Base-by-base conservation (phyloP, 257 asterid genomes). In the Nicotiana knightiana region DNA sequence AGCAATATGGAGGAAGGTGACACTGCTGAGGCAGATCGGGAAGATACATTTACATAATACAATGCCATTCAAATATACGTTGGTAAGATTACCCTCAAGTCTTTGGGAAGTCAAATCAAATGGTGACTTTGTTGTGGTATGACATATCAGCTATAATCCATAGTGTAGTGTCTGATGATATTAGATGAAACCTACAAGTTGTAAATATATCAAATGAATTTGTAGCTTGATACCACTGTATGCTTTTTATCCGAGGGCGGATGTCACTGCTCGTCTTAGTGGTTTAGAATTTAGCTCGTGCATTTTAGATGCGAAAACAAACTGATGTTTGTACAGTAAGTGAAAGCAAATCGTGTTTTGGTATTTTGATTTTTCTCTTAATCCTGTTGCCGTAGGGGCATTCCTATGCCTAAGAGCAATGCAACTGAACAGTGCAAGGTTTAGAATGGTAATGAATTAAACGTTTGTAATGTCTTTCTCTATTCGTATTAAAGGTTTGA, bases 1-100 rank as follows among this genome's bases (percentile, higher is more conserved):
- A 94, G 98, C 88, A 96, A 94, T 85, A 66, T 96, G 90, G 99
- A 96, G 86, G 99, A 95, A 85, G 97, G 93, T n/a, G 99, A 93
- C 21, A 88, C 89, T n/a, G 94, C 91, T 0, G 97, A 88, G 88
- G 99, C 96, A 11, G 99, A 96, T 62, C 86, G 99, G 18, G 99
- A 96, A 86, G 99, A 96, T 80, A 91, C 93, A 18, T 96, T 94
- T 84, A 66, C 93, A 1, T 96, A 83, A 86, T 37, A 64, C 9
- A 4, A 26, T 9, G 57, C 77, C 43, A 35, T 18, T 9, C 9
- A 35, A 67, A 67, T 37, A 30, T 13, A 28, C 15, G 7, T 4
- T 64, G 70, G 70, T 28, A 9, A 26, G 70, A 28, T 64, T 62
- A 24, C 35, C 21, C 43, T 13, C 4, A 0, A 4, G 37, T 35